Conservation (phyloP, 1,284 basidiomycete species). For the Rhodotorula glutinis region DNA sequence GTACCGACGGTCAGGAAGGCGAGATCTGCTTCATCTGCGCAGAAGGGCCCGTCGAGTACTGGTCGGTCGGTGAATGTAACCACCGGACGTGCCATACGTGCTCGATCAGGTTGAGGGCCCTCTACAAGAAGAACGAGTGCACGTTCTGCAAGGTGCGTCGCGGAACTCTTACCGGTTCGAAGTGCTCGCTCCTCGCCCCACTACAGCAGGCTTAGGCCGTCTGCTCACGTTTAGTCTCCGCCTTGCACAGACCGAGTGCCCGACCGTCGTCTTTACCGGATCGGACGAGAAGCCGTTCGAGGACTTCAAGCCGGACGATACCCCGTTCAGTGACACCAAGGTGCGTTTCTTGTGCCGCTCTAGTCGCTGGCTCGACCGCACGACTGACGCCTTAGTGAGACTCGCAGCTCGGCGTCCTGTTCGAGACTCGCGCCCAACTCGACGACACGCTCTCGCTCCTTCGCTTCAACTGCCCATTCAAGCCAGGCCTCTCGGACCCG, state of each 20-base stretch:
- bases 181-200: too few species aligned
- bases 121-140: slow-evolving; percentile 83
- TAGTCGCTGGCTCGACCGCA: too few species aligned
- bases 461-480: slow-evolving; percentile 56
- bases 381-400: too few species aligned
- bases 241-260: slow-evolving; percentile 64
- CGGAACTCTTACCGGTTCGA: too few species aligned
- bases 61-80: slow-evolving; percentile 82
- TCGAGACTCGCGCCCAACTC: slow-evolving; percentile 90
- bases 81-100: slow-evolving; percentile 92
- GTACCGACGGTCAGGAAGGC: neutral
- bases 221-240: too few species aligned
- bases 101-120: slow-evolving; percentile 78
- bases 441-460: slow-evolving; percentile 88
- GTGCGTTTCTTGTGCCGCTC: slow-evolving; percentile 2
- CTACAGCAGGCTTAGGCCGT: too few species aligned
- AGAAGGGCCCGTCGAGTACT: slow-evolving; percentile 80
- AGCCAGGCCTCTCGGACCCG: slow-evolving; percentile 9
- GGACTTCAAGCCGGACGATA: slow-evolving; percentile 59
- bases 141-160: slow-evolving; percentile 88
- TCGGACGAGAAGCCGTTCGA: slow-evolving; percentile 58
- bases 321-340: slow-evolving; percentile 67
- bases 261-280: slow-evolving; percentile 74
- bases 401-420: slow-evolving; percentile 66
- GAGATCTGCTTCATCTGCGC: slow-evolving; percentile 89